Evolutionary conservation across 495 filamentous ascomycete species (phyloP).

Genomic region (Penicillium macrosclerotiorum): DNA sequence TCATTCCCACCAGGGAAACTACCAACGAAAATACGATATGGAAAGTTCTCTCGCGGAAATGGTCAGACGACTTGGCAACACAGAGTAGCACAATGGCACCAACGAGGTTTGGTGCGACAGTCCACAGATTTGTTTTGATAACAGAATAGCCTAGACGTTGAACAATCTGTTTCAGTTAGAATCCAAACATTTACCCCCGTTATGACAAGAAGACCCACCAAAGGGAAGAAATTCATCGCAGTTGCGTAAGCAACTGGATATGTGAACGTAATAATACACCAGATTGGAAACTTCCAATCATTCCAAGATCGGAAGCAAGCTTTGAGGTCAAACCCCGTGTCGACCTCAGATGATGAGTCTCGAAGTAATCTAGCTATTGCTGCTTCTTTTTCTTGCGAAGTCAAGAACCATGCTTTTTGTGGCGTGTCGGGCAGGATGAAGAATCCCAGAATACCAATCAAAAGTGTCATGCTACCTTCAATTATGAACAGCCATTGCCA

Average conservation of each 20-base stretch:
- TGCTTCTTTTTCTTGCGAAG: constrained; percentile 48
- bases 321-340: constrained; percentile 24
- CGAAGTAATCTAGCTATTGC: constrained; percentile 25
- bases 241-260: constrained; percentile 37
- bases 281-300: constrained; percentile 35
- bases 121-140: constrained; percentile 69
- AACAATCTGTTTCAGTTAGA: constrained; percentile 44
- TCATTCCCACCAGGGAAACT: constrained; percentile 66
- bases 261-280: constrained; percentile 33
- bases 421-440: constrained; percentile 62
- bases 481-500: constrained; percentile 78
- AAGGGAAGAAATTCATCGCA: constrained; percentile 34
- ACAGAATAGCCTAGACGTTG: constrained; percentile 54
- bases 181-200: not conserved
- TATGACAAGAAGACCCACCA: constrained; percentile 13
- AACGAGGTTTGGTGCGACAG: constrained; percentile 63
- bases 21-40: constrained; percentile 65
- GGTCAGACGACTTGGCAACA: constrained; percentile 62
- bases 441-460: constrained; percentile 58
- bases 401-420: constrained; percentile 59
- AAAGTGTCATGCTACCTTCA: constrained; percentile 61
- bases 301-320: constrained; percentile 28
- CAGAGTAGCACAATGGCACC: constrained; percentile 64
- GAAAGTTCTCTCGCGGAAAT: constrained; percentile 58
- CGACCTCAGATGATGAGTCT: constrained; percentile 29